These are phyloP conservation scores for Ophiostoma novo-ulmi DNA, from an alignment of 2,329 filamentous ascomycete genomes.

Conservation along the genomic window DNA sequence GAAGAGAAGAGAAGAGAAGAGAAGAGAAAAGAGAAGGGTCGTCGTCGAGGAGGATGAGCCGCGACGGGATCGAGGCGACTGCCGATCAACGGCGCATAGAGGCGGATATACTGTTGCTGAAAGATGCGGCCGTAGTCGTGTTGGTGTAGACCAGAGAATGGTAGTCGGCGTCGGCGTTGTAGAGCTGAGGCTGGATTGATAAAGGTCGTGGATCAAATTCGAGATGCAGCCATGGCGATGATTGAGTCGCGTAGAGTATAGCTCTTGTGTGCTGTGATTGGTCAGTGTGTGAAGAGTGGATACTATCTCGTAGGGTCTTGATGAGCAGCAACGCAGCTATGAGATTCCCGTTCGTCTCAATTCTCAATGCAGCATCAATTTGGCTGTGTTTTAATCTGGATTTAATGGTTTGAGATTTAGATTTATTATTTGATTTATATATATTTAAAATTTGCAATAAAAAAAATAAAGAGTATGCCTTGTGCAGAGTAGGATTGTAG, in stretches of 20 bases:
- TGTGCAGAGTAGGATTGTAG: neutral
- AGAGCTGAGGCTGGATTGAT: neutral
- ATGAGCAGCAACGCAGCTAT: neutral
- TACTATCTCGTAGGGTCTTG: neutral
- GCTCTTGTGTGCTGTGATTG: neutral
- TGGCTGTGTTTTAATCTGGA: no score
- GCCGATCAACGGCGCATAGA: slow-evolving; percentile 15
- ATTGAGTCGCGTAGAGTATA: neutral
- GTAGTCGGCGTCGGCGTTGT: neutral
- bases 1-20: neutral
- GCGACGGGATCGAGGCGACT: slow-evolving; percentile 4
- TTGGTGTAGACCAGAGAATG: neutral
- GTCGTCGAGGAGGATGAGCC: neutral
- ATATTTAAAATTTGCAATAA: neutral
- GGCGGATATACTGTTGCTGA: neutral
- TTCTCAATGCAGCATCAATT: neutral
- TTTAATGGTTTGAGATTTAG: neutral
- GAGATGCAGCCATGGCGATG: neutral
- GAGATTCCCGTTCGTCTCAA: neutral
- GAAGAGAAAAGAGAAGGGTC: neutral
- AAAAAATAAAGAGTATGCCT: neutral
- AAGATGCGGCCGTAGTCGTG: neutral
- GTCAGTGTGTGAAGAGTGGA: neutral
- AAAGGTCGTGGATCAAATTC: neutral
- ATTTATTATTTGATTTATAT: neutral